These are phyloP conservation scores for Trebouxia gelatinosa DNA, from an alignment of 163 green algal genomes.

Conservation along the genomic window DNA sequence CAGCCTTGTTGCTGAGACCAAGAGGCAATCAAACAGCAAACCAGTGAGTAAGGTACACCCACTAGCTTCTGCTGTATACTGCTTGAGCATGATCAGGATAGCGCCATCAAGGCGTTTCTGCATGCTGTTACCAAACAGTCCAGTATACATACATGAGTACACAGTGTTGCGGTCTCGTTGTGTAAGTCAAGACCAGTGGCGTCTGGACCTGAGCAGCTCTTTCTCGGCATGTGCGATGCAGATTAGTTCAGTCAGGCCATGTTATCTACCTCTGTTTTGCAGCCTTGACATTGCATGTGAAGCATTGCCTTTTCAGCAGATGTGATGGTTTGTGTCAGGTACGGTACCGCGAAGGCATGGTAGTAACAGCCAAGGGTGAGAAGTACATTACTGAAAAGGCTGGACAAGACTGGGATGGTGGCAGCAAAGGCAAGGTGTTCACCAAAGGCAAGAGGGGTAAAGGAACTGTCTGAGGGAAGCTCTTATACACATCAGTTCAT, in stretches of 20 bases:
- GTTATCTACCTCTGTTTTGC: not conserved
- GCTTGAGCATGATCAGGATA: not conserved
- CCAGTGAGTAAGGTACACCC: too few species aligned
- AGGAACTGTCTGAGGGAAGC: slow-evolving; percentile 33
- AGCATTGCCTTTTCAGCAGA: not conserved
- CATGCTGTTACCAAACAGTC: too few species aligned
- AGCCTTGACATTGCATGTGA: not conserved
- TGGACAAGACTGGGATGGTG: slow-evolving; percentile 61
- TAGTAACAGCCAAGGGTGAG: slow-evolving; percentile 55
- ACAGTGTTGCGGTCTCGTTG: too few species aligned
- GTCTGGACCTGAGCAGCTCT: too few species aligned
- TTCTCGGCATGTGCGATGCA: not conserved
- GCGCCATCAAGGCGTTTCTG: not conserved
- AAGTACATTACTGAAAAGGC: slow-evolving; percentile 60
- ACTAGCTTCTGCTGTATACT: slow-evolving; percentile 1
- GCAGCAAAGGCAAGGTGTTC: slow-evolving; percentile 48
- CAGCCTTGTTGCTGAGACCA: too few species aligned
- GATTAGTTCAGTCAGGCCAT: not conserved
- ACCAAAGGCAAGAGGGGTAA: slow-evolving; percentile 51
- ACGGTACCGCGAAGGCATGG: slow-evolving; percentile 47
- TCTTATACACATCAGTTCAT: too few species aligned
- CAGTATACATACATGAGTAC: too few species aligned
- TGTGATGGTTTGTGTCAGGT: too few species aligned
- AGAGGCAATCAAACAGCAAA: too few species aligned
- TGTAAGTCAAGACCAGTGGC: too few species aligned